Conservation (phyloP, 495 filamentous ascomycete species). For the Penicillium crystallinum region DNA sequence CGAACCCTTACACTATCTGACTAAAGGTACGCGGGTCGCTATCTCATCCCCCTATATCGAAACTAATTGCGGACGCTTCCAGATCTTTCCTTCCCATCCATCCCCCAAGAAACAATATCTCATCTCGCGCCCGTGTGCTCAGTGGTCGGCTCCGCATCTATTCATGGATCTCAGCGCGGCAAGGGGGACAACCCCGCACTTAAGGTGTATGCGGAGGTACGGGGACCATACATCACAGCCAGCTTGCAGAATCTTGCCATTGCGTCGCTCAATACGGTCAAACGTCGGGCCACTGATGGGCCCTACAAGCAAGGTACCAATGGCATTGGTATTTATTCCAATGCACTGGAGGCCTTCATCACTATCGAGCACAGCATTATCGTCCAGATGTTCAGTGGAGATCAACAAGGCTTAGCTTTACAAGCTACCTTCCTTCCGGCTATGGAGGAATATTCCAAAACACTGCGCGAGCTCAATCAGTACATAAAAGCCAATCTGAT, state of each 20-base stretch:
- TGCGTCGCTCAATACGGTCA: conserved; percentile 83
- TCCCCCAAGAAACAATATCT: conserved; percentile 53
- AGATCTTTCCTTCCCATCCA: conserved; percentile 64
- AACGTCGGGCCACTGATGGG: conserved; percentile 70
- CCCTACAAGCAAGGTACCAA: conserved; percentile 89
- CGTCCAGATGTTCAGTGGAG: conserved; percentile 71
- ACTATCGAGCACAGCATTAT: conserved; percentile 85
- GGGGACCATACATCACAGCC: conserved; percentile 76
- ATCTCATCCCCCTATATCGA: not conserved
- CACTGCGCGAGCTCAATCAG: conserved; percentile 79
- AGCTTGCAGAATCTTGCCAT: conserved; percentile 79
- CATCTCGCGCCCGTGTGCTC: conserved; percentile 53
- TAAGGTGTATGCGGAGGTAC: conserved; percentile 76
- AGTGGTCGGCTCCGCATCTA: conserved; percentile 51
- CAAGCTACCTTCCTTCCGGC: conserved; percentile 70
- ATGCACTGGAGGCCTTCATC: conserved; percentile 80
- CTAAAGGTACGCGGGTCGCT: conserved; percentile 54
- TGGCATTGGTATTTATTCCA: conserved; percentile 85
- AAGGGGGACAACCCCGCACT: conserved; percentile 56
- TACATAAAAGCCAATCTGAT: conserved; percentile 81
- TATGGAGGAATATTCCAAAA: conserved; percentile 76
- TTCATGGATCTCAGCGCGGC: conserved; percentile 41
- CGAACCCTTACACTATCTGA: conserved; percentile 88
- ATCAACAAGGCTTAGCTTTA: conserved; percentile 75
- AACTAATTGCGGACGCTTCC: conserved; percentile 1